phyloP scores from a whole-genome alignment of 129 eudicot genomes.

The Pseudognaphalium luteoalbum region DNA sequence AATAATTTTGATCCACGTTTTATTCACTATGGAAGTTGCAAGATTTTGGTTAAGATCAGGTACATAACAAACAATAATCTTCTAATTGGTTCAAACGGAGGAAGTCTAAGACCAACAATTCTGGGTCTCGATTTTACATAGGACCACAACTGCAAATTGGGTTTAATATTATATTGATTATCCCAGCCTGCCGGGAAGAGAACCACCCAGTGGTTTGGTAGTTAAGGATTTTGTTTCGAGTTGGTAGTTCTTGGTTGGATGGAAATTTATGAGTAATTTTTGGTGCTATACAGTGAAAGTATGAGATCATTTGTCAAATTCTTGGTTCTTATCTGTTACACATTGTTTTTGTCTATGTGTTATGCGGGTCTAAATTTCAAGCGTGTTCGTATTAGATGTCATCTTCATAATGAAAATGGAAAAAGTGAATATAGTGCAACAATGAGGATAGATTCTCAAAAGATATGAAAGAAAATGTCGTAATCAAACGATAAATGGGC shows the following conservation, averaged over 20 bases:
- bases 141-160: not conserved
- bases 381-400: too few relatives aligned
- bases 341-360: not conserved
- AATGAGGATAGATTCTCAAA: too few relatives aligned
- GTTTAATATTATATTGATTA: not conserved
- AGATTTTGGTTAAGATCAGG: constrained; percentile 27
- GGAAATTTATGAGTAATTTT: not conserved
- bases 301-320: not conserved
- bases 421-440: too few relatives aligned
- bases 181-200: not conserved
- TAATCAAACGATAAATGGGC: too few relatives aligned
- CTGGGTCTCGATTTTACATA: not conserved
- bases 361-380: too few relatives aligned
- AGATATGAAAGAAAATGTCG: too few relatives aligned
- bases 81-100: constrained; percentile 20
- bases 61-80: constrained; percentile 16
- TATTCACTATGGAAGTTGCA: constrained; percentile 11
- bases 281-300: not conserved
- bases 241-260: not conserved
- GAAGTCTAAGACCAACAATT: constrained; percentile 20
- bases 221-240: too few relatives aligned
- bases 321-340: not conserved
- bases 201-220: not conserved
- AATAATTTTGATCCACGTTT: not conserved
- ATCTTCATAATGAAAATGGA: too few relatives aligned